Base-by-base conservation (phyloP, 2,329 filamentous ascomycete genomes). In the Venturia aucupariae region DNA sequence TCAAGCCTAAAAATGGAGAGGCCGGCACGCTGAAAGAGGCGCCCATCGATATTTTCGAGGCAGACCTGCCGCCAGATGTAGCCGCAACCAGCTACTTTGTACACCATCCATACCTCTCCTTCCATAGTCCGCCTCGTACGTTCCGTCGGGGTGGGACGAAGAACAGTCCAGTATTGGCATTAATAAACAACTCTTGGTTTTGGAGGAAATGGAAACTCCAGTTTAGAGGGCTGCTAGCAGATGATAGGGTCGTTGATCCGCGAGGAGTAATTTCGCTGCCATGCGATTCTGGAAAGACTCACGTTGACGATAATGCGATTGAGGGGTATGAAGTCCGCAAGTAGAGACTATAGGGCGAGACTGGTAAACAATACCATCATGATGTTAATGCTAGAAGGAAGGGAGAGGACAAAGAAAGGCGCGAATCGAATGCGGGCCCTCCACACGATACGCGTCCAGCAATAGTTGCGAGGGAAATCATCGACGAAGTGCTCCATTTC, bases 151-250 rank as follows among this genome's bases (percentile, higher is more conserved):
- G 71, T 11, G 65, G 22, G 5, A 64, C 65, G 3, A 70, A 69
- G 22, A 13, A 68, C n/a, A 61, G 62, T 1, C 65, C 63, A 0
- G 70, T 70, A 11, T 65, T 65, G 2, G 69, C 72, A 1, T 65
- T 74, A 1, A 70, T 75, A n/a, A 69, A 72, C 32, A 67, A 54
- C 19, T 66, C 63, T 6, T 68, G 63, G 11, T 70, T 72, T 65
- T 75, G 73, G 72, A 65, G 67, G 30, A 67, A 64, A 13, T 75
- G 72, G 64, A 73, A 67, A 22, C 63, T 75, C 5, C 72, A 75
- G 51, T 67, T 75, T 39, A 70, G 71, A 0, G 57, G 68, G 5
- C 66, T 66, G 0, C 66, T 73, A 17, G 66, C 65, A 5, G 59
- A 24, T 24, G 66, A 65, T 3, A 69, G 68, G 7, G 69, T 74